Percentiles rank a stretch among this genome's conserved stretches.
Conservation (phyloP, 805 yeast species). For the Monosporozyma aerobia region DNA sequence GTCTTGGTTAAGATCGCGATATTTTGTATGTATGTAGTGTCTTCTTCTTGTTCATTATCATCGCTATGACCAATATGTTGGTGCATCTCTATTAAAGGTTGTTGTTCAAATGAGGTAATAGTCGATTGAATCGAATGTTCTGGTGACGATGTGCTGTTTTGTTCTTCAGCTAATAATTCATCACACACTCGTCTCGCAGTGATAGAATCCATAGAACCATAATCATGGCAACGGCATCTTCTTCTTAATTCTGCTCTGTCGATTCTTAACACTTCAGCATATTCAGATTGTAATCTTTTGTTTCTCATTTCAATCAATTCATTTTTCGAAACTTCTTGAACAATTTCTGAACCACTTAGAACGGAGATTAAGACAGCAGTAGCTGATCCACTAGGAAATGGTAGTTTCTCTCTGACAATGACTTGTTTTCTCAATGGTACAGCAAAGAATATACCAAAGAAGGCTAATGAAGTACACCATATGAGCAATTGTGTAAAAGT, state of each 20-base stretch:
- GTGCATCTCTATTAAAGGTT: neutral
- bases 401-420: conserved; percentile 74
- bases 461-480: conserved; percentile 84
- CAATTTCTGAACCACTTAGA: conserved; percentile 58
- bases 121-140: neutral
- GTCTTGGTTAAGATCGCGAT: conserved; percentile 51
- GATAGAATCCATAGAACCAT: conserved; percentile 13
- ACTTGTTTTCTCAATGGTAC: conserved; percentile 81
- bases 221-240: conserved; percentile 2
- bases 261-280: conserved; percentile 21
- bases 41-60: neutral
- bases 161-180: neutral
- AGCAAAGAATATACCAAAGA: conserved; percentile 94
- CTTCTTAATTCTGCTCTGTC: conserved; percentile 6
- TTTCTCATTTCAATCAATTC: conserved; percentile 30
- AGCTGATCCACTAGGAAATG: conserved; percentile 93
- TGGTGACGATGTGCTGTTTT: neutral
- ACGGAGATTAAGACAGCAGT: conserved; percentile 90
- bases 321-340: conserved; percentile 26
- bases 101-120: neutral
- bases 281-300: conserved; percentile 15
- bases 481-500: conserved; percentile 47
- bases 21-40: conserved; percentile 35
- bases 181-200: conserved; percentile 7
- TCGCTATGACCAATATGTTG: neutral